phyloP scores from a whole-genome alignment of 257 asterid genomes.

The Gynochthodes officinalis region DNA sequence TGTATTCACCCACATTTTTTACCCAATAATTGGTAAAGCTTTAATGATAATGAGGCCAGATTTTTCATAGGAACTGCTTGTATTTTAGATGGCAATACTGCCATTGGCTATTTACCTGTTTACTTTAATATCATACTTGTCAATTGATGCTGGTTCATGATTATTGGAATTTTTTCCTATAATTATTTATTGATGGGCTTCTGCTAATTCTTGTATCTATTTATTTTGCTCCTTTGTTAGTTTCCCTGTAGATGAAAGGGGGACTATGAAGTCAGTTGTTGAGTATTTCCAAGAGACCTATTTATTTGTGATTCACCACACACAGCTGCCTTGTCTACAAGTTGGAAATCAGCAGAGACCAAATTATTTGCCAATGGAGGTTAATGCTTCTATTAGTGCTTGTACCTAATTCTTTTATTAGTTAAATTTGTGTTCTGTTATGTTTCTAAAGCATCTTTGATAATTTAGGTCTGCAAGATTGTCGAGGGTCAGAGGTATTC shows the following conservation, averaged over 20 bases:
- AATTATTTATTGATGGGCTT: background rate
- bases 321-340: constrained; percentile 89
- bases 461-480: constrained; percentile 79
- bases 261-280: constrained; percentile 83
- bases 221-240: constrained; percentile 35
- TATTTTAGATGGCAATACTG: too few relatives aligned
- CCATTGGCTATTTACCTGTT: too few relatives aligned
- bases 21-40: too few relatives aligned
- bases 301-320: constrained; percentile 68
- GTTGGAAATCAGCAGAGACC: constrained; percentile 90
- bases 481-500: constrained; percentile 96
- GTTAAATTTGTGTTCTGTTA: background rate
- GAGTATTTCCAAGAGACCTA: constrained; percentile 83
- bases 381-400: constrained; percentile 16
- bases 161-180: background rate
- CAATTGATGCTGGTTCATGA: background rate
- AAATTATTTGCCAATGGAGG: constrained; percentile 96
- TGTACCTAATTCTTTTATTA: background rate
- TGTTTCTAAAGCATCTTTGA: background rate
- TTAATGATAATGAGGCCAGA: too few relatives aligned
- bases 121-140: background rate
- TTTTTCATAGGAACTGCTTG: too few relatives aligned
- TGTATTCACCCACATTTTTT: too few relatives aligned
- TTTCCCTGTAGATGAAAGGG: constrained; percentile 84
- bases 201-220: constrained; percentile 10